phyloP scores from a whole-genome alignment of 352 stramenopile species.

The Elongisporangium anandrum region DNA sequence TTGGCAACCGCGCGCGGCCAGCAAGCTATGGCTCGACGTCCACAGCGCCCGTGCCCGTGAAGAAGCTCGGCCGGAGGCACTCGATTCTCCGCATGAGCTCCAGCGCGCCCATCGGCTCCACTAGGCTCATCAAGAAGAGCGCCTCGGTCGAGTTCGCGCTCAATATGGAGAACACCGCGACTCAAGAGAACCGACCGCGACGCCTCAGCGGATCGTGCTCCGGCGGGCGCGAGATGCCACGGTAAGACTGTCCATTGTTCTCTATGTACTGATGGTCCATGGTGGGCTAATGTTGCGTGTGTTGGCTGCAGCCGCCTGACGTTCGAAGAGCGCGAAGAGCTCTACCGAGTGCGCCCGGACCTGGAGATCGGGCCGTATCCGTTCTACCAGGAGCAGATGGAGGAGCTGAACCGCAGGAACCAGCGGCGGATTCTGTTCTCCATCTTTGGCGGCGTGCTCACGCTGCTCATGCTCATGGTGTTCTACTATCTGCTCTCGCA shows the following conservation, averaged over 20 bases:
- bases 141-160: constrained; percentile 70
- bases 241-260: constrained; percentile 21
- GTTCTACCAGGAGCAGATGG: constrained; percentile 58
- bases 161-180: constrained; percentile 31
- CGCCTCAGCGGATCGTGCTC: constrained; percentile 33
- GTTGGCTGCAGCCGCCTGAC: constrained; percentile 70
- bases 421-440: constrained; percentile 65
- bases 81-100: constrained; percentile 70
- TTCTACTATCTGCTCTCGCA: constrained; percentile 54
- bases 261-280: too few species aligned
- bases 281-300: too few species aligned
- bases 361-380: constrained; percentile 63
- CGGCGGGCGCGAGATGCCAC: constrained; percentile 29
- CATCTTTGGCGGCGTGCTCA: constrained; percentile 69
- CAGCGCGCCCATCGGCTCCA: constrained; percentile 15
- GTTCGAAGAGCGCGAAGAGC: constrained; percentile 72
- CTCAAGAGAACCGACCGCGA: constrained; percentile 22
- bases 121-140: constrained; percentile 43
- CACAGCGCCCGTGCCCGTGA: constrained; percentile 1
- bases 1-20: constrained; percentile 23
- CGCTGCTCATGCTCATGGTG: constrained; percentile 60
- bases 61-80: constrained; percentile 23
- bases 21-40: background rate
- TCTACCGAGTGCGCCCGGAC: constrained; percentile 79
- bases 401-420: constrained; percentile 49